A percentile compares a stretch with the other conserved stretches of the same genome.
phyloP scores from a whole-genome alignment of 208 protist genomes.

The Crithidia acanthocephali region DNA sequence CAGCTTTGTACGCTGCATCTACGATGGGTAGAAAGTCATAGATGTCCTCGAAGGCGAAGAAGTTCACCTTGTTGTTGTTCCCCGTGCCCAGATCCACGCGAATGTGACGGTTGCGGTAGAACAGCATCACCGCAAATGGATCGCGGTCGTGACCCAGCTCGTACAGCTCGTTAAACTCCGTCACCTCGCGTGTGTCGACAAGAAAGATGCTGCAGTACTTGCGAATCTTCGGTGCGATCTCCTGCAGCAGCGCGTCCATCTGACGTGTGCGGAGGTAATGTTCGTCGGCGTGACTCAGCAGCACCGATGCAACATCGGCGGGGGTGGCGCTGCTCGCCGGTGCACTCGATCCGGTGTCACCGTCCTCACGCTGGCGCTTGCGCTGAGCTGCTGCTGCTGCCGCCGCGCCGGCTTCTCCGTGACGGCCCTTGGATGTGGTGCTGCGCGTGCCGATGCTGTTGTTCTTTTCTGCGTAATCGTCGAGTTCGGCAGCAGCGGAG shows the following conservation, averaged over 20 bases:
- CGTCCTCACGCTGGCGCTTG: slow-evolving; percentile 31
- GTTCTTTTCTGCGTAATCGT: slow-evolving; percentile 2
- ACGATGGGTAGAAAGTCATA: slow-evolving; percentile 98
- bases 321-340: not conserved
- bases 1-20: slow-evolving; percentile 96
- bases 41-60: slow-evolving; percentile 93
- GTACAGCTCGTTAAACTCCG: slow-evolving; percentile 99
- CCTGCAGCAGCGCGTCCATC: slow-evolving; percentile 71
- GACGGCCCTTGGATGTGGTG: not conserved
- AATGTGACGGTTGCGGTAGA: slow-evolving; percentile 99
- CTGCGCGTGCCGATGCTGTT: not conserved
- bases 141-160: slow-evolving; percentile 97
- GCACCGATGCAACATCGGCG: slow-evolving; percentile 2
- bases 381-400: not conserved
- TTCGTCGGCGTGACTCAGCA: slow-evolving; percentile 28
- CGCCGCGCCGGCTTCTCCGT: not conserved
- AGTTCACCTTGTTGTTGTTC: slow-evolving; percentile 99
- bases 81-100: slow-evolving; percentile 99
- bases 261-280: slow-evolving; percentile 72
- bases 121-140: slow-evolving; percentile 99
- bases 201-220: slow-evolving; percentile 85
- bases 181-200: slow-evolving; percentile 88
- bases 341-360: not conserved
- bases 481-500: slow-evolving; percentile 10
- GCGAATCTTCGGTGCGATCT: slow-evolving; percentile 78